Conservation (phyloP, 768 basidiomycete species). For the Russula sp. region DNA sequence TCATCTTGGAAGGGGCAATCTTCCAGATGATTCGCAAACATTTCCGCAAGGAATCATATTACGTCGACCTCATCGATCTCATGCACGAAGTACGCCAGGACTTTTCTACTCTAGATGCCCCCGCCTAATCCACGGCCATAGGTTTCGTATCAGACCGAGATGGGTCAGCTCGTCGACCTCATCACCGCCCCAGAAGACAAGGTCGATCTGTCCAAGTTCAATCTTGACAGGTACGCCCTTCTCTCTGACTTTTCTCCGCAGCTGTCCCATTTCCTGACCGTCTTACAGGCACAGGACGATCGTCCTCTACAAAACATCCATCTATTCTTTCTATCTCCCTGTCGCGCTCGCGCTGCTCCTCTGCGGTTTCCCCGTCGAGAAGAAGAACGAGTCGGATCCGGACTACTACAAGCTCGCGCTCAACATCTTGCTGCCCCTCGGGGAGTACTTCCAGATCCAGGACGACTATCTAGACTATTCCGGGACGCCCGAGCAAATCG, state of each 20-base stretch:
- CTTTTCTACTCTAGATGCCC: not conserved
- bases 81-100: slow-evolving; percentile 66
- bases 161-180: slow-evolving; percentile 93
- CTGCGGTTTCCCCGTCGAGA: slow-evolving; percentile 50
- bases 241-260: not conserved
- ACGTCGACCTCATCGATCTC: slow-evolving; percentile 83
- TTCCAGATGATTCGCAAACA: slow-evolving; percentile 84
- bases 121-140: slow-evolving; percentile 17
- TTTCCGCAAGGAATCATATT: slow-evolving; percentile 74
- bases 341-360: slow-evolving; percentile 91
- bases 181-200: slow-evolving; percentile 90
- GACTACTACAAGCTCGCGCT: slow-evolving; percentile 67
- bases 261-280: not conserved
- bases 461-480: slow-evolving; percentile 96
- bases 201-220: slow-evolving; percentile 85
- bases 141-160: slow-evolving; percentile 83
- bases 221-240: slow-evolving; percentile 60
- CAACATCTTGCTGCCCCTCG: slow-evolving; percentile 81
- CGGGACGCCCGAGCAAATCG: slow-evolving; percentile 83
- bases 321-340: slow-evolving; percentile 97
- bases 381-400: slow-evolving; percentile 37
- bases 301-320: slow-evolving; percentile 96
- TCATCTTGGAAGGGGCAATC: slow-evolving; percentile 94
- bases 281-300: slow-evolving; percentile 72
- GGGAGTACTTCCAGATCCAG: slow-evolving; percentile 98